These are phyloP conservation scores for Salvia rosmarinus DNA, from an alignment of 257 asterid species.

Conservation along the genomic window DNA sequence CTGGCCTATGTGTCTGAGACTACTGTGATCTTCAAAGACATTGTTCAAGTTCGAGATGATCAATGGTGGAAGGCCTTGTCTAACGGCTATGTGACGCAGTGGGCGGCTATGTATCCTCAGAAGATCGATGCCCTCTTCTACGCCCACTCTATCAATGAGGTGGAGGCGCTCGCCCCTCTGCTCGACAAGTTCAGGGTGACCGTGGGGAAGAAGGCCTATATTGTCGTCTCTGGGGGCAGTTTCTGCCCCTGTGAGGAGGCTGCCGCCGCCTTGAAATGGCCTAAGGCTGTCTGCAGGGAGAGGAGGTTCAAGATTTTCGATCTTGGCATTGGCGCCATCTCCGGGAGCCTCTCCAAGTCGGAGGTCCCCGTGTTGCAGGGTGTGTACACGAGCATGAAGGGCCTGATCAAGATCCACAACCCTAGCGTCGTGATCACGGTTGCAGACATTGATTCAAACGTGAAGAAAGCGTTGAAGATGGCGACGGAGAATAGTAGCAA, in stretches of 20 bases:
- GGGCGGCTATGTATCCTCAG: conserved; percentile 97
- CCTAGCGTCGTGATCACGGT: conserved; percentile 78
- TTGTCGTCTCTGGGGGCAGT: conserved; percentile 79
- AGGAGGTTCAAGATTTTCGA: conserved; percentile 92
- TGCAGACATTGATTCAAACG: conserved; percentile 59
- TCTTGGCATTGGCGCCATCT: conserved; percentile 67
- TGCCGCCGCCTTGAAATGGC: conserved; percentile 70
- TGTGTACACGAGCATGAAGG: conserved; percentile 90
- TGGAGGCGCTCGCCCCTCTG: conserved; percentile 78
- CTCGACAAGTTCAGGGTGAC: conserved; percentile 76
- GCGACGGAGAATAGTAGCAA: conserved; percentile 59
- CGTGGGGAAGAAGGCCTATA: conserved; percentile 78
- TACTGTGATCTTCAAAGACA: conserved; percentile 86
- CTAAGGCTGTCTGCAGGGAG: conserved; percentile 72
- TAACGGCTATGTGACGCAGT: conserved; percentile 83
- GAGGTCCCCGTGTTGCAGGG: conserved; percentile 81
- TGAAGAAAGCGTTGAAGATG: conserved; percentile 82
- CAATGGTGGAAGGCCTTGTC: conserved; percentile 99
- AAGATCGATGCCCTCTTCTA: conserved; percentile 84
- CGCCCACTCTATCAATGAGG: conserved; percentile 80
- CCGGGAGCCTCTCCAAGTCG: conserved; percentile 56
- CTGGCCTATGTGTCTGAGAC: conserved; percentile 93
- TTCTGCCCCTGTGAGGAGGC: conserved; percentile 92
- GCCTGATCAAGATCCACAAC: conserved; percentile 79
- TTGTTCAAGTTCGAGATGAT: conserved; percentile 83